Evolutionary conservation across 768 basidiomycete species (phyloP), one percentile per base, ranked within the genome.

Genomic region (Suillus cothurnatus): DNA sequence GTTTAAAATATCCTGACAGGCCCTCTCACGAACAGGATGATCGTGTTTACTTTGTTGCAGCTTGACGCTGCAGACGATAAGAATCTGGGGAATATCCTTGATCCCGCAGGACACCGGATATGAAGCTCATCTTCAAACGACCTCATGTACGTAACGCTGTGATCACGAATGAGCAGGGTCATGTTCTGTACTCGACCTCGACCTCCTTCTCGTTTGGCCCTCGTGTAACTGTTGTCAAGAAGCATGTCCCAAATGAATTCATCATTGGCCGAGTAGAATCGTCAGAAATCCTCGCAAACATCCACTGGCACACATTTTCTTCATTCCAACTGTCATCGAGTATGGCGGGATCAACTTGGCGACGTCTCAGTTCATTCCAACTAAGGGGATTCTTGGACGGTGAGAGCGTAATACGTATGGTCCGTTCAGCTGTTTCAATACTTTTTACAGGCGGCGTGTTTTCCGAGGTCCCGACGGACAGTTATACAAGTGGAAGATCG

Each of bases 251-350:
- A 15, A 61, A 53, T 28, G 62, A 64, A 26, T 65, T 59, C 56
- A 64, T 39, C 15, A 34, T 66, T 11, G 65, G 67, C 19, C 57
- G 61, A 56, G 59, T 58, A 4, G 72, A 71, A 41, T 67, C 69
- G 31, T 74, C 71, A 57, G 71, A 66, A 0, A 66, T 64, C 21
- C 64, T 77, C 17, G 77, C 70, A 12, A 62, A 71, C 36, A 73
- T 79, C 14, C 65, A 75, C 23, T 76, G 73, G 71, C 69, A 68
- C 2, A 28, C 64, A 19, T 28, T 74, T 43, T 56, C 64, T 28
- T 70, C 73, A 0, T 63, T 28, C 70, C 73, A 0, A 64, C 74
- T 1, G 65, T 66, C 31, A 65, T 80, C 47, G 62, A 62, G 8
- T 75, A 72, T 47, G 69, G 66, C 3, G 76, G 70, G 12, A 55